A percentile compares a stretch with the other conserved stretches of the same genome.
These are phyloP conservation scores for Malus hybrid DNA, from an alignment of 331 rosid genomes.

Conservation along the genomic window DNA sequence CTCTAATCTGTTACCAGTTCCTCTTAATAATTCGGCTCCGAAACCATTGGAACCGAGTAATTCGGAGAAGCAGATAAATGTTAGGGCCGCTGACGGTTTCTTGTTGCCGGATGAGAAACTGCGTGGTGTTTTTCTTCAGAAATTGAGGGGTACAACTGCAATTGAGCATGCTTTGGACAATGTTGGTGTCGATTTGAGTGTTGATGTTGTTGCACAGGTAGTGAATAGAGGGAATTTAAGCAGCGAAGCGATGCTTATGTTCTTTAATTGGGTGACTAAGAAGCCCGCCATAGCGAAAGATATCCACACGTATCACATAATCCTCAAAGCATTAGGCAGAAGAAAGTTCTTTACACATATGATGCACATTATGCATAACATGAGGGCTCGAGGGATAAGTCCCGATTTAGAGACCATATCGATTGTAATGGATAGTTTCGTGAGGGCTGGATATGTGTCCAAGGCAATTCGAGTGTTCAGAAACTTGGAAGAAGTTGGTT, in stretches of 20 bases:
- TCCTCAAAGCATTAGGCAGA: conserved; percentile 74
- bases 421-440: conserved; percentile 59
- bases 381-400: conserved; percentile 31
- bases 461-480: conserved; percentile 53
- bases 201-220: conserved; percentile 41
- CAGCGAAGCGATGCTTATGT: conserved; percentile 59
- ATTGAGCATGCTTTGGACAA: conserved; percentile 50
- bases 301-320: conserved; percentile 31
- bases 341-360: conserved; percentile 51
- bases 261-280: conserved; percentile 70
- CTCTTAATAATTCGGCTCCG: not conserved
- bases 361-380: conserved; percentile 35
- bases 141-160: conserved; percentile 55
- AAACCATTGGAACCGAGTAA: not conserved
- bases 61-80: conserved; percentile 5
- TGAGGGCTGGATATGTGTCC: conserved; percentile 55
- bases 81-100: conserved; percentile 46
- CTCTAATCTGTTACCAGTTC: conserved; percentile 34
- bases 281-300: conserved; percentile 42
- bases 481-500: conserved; percentile 46
- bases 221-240: conserved; percentile 55
- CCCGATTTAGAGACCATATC: conserved; percentile 43
- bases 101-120: conserved; percentile 62
- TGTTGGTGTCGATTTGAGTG: conserved; percentile 37
- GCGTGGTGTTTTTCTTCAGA: conserved; percentile 78